Base-by-base conservation (phyloP, 2,329 filamentous ascomycete species). In the Hypoxylon sp. region DNA sequence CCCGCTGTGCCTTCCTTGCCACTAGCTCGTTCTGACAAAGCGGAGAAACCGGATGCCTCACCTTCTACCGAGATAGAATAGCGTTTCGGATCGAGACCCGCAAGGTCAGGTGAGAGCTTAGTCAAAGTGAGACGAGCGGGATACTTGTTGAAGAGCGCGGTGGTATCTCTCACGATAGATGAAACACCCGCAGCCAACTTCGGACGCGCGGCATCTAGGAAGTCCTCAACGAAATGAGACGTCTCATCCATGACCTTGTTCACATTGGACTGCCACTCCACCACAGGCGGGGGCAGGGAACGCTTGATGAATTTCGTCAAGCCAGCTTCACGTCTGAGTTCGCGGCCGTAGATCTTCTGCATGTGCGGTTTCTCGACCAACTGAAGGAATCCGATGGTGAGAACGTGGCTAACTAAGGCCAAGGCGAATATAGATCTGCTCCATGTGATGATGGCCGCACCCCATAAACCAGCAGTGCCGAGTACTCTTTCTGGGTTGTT, bases 401-500 rank as follows among this genome's bases (percentile, higher is more conserved):
- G 84, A 32, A 95, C 88, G 77, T 99, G 96, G 71, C 93, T 94
- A 37, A 94, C 80, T 21, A 98, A 83, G 1, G 96, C 95, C 72
- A 98, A 87, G 77, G 94, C 88, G 78, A 97, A 97, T 71, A 99
- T 91, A 3, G 92, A 86, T 57, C 90, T 88, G 79, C 93, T 98
- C 87, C 93, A 94, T 0, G 95, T 97, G 75, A 99, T 97, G 53
- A 98, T 87, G 6, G 94, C 95, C 29, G 94, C 90, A 57, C 96
- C 96, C 95, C 95, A 99, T 6, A 98, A 86, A n/a, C 94, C 96
- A 17, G 95, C 95, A 4, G 97, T 90, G 29, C 96, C 96, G 71
- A 99, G 91, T 42, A 98, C 91, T 62, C 95, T 91, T 80, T 99
- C 96, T 0, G 96, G 96, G 76, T 98, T 99, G 83, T 99, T 99